Conservation (phyloP, 208 protist genomes). For the Polymyxa betae region DNA sequence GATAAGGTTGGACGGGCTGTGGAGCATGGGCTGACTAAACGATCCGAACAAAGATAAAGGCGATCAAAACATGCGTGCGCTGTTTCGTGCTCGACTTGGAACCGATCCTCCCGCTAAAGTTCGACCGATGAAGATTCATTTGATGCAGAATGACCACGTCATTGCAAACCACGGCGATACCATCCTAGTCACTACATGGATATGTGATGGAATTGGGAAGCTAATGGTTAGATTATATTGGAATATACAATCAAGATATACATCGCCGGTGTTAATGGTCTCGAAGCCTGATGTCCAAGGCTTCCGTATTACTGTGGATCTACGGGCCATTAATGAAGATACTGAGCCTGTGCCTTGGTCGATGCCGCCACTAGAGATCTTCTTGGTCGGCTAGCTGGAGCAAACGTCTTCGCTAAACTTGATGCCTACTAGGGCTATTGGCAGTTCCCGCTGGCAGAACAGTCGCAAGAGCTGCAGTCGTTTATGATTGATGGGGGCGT, state of each 20-base stretch:
- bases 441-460: not conserved
- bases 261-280: not conserved
- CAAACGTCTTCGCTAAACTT: not conserved
- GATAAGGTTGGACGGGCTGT: not conserved
- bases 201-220: not conserved
- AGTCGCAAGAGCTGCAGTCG: not conserved
- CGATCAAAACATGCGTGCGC: not conserved
- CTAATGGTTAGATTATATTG: not conserved
- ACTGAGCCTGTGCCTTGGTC: not conserved
- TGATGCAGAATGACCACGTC: not conserved
- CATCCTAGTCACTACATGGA: not conserved
- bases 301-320: not conserved
- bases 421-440: not conserved
- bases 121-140: not conserved
- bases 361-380: not conserved
- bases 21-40: not conserved
- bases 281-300: not conserved
- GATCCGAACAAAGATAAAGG: not conserved
- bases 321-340: not conserved
- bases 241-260: not conserved
- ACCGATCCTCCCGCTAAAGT: not conserved
- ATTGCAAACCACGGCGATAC: not conserved
- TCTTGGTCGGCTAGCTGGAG: not conserved
- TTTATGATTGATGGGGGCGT: constrained; percentile 31
- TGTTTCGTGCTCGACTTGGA: not conserved